Conservation (phyloP, 805 yeast species). For the Candida ulmi region DNA sequence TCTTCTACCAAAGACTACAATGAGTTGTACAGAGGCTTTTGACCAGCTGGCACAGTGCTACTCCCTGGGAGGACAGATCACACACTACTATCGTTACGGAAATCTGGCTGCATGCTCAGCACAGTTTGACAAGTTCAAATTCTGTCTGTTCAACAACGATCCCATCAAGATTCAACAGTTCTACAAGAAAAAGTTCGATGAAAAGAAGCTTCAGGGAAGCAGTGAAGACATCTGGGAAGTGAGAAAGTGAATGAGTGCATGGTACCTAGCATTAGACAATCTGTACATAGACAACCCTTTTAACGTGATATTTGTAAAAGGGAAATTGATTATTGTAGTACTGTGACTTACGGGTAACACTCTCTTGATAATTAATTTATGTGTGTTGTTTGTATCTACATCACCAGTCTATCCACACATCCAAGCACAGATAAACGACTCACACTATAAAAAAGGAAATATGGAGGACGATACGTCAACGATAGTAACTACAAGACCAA, state of each 20-base stretch:
- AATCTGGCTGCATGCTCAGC: slow-evolving; percentile 64
- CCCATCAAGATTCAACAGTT: slow-evolving; percentile 65
- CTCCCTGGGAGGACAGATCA: slow-evolving; percentile 85
- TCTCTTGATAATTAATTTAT: too few species aligned
- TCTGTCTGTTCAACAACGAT: slow-evolving; percentile 62
- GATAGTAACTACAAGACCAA: slow-evolving; percentile 1
- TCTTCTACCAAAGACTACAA: slow-evolving; percentile 35
- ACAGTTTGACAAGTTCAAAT: slow-evolving; percentile 71
- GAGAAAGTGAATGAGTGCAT: background rate
- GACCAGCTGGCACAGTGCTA: slow-evolving; percentile 84
- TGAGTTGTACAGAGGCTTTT: slow-evolving; percentile 78
- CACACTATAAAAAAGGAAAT: background rate
- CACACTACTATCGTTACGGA: slow-evolving; percentile 82
- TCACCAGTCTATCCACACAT: too few species aligned
- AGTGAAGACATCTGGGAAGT: slow-evolving; percentile 83
- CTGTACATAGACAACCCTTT: slow-evolving; percentile 4
- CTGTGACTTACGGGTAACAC: background rate
- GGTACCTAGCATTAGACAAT: too few species aligned
- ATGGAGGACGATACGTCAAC: slow-evolving; percentile 1
- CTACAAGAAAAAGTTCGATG: slow-evolving; percentile 57
- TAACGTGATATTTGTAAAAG: too few species aligned
- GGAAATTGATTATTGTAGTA: too few species aligned
- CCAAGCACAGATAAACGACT: too few species aligned
- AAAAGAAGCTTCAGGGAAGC: slow-evolving; percentile 60
- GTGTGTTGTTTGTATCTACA: too few species aligned